Base-by-base conservation (phyloP, 129 eudicot species). In the Sambucus nigra region DNA sequence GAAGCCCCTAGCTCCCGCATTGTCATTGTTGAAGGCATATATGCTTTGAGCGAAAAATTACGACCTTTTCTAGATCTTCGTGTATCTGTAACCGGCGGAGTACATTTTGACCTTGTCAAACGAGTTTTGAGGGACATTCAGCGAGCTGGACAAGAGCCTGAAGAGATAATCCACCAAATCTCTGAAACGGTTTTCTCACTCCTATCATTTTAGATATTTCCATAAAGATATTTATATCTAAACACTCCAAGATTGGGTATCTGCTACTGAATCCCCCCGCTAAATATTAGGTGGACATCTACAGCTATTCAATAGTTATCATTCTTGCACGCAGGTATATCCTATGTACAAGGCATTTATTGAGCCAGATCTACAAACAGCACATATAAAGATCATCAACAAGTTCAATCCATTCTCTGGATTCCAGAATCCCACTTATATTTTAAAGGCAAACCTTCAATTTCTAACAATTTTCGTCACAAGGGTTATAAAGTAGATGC, bases 311-410 rank as follows among this genome's bases (percentile, higher is more conserved):
- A n/a, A 46, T 18, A 47, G 27, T 25, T 53, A 29, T 25, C 44
- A 7, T 71, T 55, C 44, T 64, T 66, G 25, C 60, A 20, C 22
- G 20, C 94, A 89, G 97, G 97, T 89, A 15, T 89, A 89, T 69
- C 97, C 97, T 29, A 89, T 89, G 97, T 89, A 89, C 72, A 84
- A 89, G 71, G 97, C 97, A 41, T 89, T 89, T 59, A 89, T 89
- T 2, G 97, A 89, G 76, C 97, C 97, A 26, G 95, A 81, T 81
- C 71, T 89, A 4, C 76, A 84, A 56, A 89, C 97, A 10, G 97
- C 97, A 48, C 97, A 89, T 67, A 84, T 89, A 59, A 89, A 84
- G 65, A 89, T 89, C 12, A 71, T 70, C 62, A 89, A 89, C 86
- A 89, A 84, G 57, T 89, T 89, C 54, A 89, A 89, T 53, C 97